phyloP scores from a whole-genome alignment of 352 stramenopile species.

The Blastocystis sp. region DNA sequence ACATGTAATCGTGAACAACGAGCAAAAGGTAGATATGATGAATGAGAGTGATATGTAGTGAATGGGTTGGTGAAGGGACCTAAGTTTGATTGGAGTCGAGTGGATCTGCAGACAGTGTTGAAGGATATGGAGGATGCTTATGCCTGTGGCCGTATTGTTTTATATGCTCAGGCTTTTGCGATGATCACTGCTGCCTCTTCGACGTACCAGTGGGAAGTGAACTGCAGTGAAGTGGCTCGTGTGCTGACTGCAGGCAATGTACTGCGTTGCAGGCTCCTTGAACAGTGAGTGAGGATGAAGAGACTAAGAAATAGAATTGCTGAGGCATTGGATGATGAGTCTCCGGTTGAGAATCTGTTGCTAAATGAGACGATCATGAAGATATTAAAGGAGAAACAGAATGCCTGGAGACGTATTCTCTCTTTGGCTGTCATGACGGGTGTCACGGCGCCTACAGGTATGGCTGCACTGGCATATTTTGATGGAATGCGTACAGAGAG shows the following conservation, averaged over 20 bases:
- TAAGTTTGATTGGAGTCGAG: neutral
- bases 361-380: neutral
- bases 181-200: neutral
- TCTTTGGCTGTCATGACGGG: neutral
- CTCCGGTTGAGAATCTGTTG: neutral
- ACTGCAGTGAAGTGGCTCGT: neutral
- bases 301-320: neutral
- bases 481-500: neutral
- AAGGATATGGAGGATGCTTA: neutral
- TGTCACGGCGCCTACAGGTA: neutral
- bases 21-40: neutral
- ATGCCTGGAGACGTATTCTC: neutral
- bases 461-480: slow-evolving; percentile 6
- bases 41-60: neutral
- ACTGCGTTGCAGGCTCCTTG: neutral
- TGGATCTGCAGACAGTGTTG: slow-evolving; percentile 20
- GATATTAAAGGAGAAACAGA: neutral
- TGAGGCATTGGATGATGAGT: neutral
- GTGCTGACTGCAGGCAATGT: neutral
- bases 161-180: slow-evolving; percentile 16
- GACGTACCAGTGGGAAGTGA: neutral
- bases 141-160: neutral
- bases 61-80: neutral
- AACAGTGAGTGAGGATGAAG: neutral
- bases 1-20: neutral